Evolutionary conservation across 2,329 filamentous ascomycete genomes (phyloP).

Genomic region (Cytospora schulzeri): DNA sequence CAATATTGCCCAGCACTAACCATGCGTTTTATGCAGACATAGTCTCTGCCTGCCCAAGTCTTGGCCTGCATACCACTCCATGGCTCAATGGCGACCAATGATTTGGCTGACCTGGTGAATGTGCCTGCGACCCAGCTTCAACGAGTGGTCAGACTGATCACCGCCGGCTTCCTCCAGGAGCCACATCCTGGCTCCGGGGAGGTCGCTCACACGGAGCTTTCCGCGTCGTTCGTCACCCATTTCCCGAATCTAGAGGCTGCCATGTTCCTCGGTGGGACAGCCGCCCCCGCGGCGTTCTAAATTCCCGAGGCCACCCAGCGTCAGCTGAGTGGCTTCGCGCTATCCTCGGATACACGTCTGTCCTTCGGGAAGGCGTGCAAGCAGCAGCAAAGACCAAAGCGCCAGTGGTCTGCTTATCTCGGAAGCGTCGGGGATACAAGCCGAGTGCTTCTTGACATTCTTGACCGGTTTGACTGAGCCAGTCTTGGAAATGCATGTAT

Average conservation of each 20-base stretch:
- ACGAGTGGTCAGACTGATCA: conserved; percentile 39
- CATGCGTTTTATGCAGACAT: not conserved
- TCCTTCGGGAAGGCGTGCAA: not conserved
- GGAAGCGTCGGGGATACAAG: not conserved
- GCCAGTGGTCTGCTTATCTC: not conserved
- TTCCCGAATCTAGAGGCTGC: not conserved
- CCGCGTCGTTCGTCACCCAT: conserved; percentile 41
- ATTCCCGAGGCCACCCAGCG: not conserved
- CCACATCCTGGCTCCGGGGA: conserved; percentile 31
- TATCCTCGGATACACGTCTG: not conserved
- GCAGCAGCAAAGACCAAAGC: not conserved
- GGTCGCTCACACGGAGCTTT: conserved; percentile 43
- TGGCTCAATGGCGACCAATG: conserved; percentile 39
- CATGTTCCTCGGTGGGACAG: not conserved
- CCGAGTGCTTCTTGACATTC: not conserved
- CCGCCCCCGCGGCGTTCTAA: not conserved
- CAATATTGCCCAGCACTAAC: not conserved
- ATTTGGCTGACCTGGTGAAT: conserved; percentile 44
- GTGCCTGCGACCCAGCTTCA: conserved; percentile 42
- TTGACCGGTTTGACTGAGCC: not conserved
- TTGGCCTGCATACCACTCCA: conserved; percentile 45
- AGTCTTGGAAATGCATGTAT: not conserved
- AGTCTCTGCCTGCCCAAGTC: conserved; percentile 39
- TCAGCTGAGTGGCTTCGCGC: not conserved
- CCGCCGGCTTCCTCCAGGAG: conserved; percentile 40